Conservation (phyloP, 805 yeast species). For the Komagataella pseudopastoris region DNA sequence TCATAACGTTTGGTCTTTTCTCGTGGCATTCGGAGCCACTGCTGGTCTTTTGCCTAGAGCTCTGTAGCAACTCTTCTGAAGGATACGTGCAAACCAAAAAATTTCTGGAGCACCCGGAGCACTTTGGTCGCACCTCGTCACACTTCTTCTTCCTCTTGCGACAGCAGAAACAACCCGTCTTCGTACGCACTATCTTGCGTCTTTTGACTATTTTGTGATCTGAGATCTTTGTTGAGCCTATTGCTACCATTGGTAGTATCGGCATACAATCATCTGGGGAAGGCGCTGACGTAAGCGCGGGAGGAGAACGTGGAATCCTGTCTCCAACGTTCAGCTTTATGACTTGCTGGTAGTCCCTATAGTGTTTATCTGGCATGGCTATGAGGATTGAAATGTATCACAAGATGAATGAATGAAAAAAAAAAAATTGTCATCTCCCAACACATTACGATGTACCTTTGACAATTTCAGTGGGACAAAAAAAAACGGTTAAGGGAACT, state of each 20-base stretch:
- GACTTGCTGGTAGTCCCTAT: conserved; percentile 19
- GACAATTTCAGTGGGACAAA: neutral
- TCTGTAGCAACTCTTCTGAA: neutral
- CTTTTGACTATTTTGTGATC: conserved; percentile 2
- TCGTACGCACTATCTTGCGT: conserved; percentile 20
- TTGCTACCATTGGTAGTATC: conserved; percentile 9
- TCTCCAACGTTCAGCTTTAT: conserved; percentile 9
- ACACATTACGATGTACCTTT: neutral
- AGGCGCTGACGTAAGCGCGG: neutral
- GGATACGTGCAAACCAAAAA: conserved; percentile 21
- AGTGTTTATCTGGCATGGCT: conserved; percentile 2
- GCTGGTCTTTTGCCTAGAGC: neutral
- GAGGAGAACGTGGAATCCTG: neutral
- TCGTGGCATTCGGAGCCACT: neutral
- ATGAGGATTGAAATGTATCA: neutral
- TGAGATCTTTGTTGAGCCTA: neutral
- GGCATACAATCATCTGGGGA: neutral
- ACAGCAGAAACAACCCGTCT: conserved; percentile 24
- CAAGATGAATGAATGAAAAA: neutral
- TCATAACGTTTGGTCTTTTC: neutral
- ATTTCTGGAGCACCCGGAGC: conserved; percentile 22
- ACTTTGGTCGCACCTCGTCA: conserved; percentile 20
- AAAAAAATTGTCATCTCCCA: neutral
- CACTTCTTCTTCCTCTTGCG: conserved; percentile 25
- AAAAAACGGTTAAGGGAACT: neutral